These are phyloP conservation scores for Phylloporus sp. DNA, from an alignment of 768 basidiomycete species.

Conservation along the genomic window DNA sequence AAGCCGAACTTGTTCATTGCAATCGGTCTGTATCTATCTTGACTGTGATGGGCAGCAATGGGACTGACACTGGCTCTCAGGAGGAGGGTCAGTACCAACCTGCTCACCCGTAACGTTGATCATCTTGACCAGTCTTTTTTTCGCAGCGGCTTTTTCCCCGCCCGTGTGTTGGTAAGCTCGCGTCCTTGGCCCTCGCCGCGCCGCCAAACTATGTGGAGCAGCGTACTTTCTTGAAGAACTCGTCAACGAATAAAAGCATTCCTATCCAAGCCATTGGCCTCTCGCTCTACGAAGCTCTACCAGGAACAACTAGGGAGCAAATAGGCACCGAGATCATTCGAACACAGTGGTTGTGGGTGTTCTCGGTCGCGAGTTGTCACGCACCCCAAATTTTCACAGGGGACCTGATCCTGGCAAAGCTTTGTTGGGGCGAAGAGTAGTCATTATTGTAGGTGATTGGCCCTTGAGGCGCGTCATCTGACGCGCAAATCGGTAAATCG, in stretches of 20 bases:
- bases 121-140: slow-evolving; percentile 12
- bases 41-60: neutral
- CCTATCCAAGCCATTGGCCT: slow-evolving; percentile 96
- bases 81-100: slow-evolving; percentile 66
- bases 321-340: slow-evolving; percentile 83
- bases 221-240: slow-evolving; percentile 81
- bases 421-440: slow-evolving; percentile 71
- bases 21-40: slow-evolving; percentile 53
- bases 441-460: slow-evolving; percentile 67
- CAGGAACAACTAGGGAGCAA: slow-evolving; percentile 65
- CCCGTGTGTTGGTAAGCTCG: slow-evolving; percentile 69
- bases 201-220: slow-evolving; percentile 23
- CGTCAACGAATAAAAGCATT: slow-evolving; percentile 66
- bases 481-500: slow-evolving; percentile 2
- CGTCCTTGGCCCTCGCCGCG: neutral
- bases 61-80: slow-evolving; percentile 33
- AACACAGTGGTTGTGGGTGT: slow-evolving; percentile 90
- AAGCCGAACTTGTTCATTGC: slow-evolving; percentile 84
- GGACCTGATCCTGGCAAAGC: slow-evolving; percentile 62
- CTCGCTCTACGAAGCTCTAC: slow-evolving; percentile 88
- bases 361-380: neutral
- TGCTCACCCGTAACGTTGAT: slow-evolving; percentile 11
- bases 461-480: slow-evolving; percentile 10
- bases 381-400: slow-evolving; percentile 31
- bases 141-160: slow-evolving; percentile 89